Percentiles rank a stretch among this genome's conserved stretches.
phyloP scores from a whole-genome alignment of 1,139 yeast genomes.

The Saccharomyces uvarum region DNA sequence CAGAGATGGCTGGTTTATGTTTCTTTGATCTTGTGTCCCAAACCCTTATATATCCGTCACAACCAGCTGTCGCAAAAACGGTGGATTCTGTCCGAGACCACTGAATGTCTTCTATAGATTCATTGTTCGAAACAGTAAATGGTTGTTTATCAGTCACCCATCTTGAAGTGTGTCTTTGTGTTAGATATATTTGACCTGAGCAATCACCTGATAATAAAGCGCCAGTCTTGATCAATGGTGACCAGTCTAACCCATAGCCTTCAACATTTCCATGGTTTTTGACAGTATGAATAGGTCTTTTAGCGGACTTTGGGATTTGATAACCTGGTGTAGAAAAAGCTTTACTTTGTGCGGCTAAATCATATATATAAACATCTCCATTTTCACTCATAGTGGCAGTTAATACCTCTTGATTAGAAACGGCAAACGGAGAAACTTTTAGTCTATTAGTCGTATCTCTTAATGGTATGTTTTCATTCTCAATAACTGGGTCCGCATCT shows the following conservation, averaged over 20 bases:
- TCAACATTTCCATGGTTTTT: constrained; percentile 88
- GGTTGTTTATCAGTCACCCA: constrained; percentile 88
- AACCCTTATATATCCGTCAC: constrained; percentile 84
- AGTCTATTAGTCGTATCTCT: constrained; percentile 83
- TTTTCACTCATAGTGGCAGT: constrained; percentile 86
- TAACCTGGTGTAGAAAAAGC: constrained; percentile 87
- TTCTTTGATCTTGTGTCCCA: constrained; percentile 96
- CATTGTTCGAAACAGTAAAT: constrained; percentile 54
- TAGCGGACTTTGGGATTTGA: constrained; percentile 65
- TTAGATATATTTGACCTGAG: constrained; percentile 71
- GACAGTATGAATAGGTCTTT: constrained; percentile 80
- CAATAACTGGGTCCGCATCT: constrained; percentile 76
- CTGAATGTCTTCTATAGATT: constrained; percentile 87
- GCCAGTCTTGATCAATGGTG: constrained; percentile 75
- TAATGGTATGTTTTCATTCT: constrained; percentile 69
- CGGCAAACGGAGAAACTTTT: constrained; percentile 73
- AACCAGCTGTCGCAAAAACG: constrained; percentile 88
- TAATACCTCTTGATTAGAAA: constrained; percentile 48
- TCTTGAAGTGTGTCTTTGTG: constrained; percentile 65
- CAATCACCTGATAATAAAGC: constrained; percentile 84
- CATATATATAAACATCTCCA: constrained; percentile 84
- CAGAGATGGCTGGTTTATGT: constrained; percentile 83
- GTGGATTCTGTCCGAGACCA: constrained; percentile 92
- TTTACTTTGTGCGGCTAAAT: constrained; percentile 66
- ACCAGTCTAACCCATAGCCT: constrained; percentile 97